These are phyloP conservation scores for Russula vinacea DNA, from an alignment of 768 basidiomycete species.

Conservation along the genomic window DNA sequence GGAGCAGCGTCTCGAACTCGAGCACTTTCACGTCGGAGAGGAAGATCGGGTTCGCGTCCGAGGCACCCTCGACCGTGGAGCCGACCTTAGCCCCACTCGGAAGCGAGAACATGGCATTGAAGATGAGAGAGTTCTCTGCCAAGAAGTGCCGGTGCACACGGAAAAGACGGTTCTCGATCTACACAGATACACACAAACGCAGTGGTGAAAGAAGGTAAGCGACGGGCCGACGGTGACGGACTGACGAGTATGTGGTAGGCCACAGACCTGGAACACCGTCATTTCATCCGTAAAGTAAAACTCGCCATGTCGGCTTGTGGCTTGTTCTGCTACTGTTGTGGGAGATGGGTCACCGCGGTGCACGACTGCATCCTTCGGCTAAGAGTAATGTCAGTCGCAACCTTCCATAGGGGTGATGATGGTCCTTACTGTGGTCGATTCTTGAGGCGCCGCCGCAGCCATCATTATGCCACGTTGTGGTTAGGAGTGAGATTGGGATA, in stretches of 20 bases:
- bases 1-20: conserved; percentile 25
- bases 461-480: conserved; percentile 7
- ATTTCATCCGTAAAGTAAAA: conserved; percentile 28
- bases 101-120: conserved; percentile 19
- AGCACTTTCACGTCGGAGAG: conserved; percentile 17
- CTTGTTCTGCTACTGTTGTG: background rate
- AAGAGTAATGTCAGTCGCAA: background rate
- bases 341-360: conserved; percentile 6
- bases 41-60: conserved; percentile 20
- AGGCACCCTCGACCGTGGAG: conserved; percentile 10
- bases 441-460: conserved; percentile 1
- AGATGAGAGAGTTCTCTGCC: conserved; percentile 22
- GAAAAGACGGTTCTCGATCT: conserved; percentile 24
- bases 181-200: too few relatives aligned
- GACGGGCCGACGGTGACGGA: background rate
- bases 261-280: conserved; percentile 25
- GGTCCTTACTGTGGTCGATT: conserved; percentile 6
- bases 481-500: background rate
- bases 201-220: conserved; percentile 4
- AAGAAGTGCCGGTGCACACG: conserved; percentile 26
- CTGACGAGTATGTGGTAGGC: background rate
- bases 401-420: background rate
- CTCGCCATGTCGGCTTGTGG: conserved; percentile 14
- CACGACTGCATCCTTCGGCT: conserved; percentile 10
- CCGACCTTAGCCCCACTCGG: background rate